Conservation (phyloP, 345 rosid genomes). For the Euphorbia peplus region DNA sequence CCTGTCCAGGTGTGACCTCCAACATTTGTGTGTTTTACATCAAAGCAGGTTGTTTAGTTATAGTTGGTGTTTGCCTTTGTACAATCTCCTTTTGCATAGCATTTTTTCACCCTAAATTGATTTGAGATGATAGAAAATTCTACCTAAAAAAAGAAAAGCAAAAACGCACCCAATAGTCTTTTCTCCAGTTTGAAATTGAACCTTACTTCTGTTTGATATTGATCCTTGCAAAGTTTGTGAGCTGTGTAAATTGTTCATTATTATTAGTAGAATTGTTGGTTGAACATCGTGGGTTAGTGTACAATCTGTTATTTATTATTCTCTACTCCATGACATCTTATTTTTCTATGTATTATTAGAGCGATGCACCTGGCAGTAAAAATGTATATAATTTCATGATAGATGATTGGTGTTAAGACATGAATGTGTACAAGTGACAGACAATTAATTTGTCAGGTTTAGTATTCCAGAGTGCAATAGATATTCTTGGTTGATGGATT, state of each 20-base stretch:
- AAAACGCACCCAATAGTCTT: neutral
- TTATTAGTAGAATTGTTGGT: neutral
- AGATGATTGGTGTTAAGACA: too few species aligned
- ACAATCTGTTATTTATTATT: neutral
- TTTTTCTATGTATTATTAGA: too few species aligned
- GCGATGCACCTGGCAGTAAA: too few species aligned
- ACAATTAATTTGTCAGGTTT: too few species aligned
- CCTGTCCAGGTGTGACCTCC: conserved; percentile 53
- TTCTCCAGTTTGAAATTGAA: neutral
- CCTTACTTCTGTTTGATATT: neutral
- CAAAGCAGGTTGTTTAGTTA: neutral
- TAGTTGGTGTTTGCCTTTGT: neutral
- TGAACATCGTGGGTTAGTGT: too few species aligned
- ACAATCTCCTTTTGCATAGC: neutral
- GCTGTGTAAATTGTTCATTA: neutral
- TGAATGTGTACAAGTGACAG: too few species aligned
- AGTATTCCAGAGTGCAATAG: too few species aligned
- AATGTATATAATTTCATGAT: too few species aligned
- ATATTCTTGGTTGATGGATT: too few species aligned
- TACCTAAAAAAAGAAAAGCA: neutral
- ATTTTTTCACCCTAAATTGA: neutral
- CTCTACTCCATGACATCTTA: neutral
- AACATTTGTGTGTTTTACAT: neutral
- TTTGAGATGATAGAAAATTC: neutral
- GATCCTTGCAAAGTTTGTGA: neutral